Evolutionary conservation across 805 yeast genomes (phyloP), one percentile per base, ranked within the genome.

Genomic region (Candida tibetensis): DNA sequence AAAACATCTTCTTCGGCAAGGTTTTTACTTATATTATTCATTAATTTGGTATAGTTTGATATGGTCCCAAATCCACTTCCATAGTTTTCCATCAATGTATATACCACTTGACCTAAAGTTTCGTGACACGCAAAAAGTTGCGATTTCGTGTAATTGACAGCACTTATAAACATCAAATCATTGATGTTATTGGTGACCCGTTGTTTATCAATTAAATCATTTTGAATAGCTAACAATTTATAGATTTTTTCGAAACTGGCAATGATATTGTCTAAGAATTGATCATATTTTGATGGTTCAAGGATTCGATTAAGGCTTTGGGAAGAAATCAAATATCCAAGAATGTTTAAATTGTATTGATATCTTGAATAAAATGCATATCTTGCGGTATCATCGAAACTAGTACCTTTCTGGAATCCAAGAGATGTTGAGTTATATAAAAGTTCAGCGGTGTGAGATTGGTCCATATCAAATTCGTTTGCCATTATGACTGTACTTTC

Each of bases 81-180:
- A 28, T 67, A 64, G 27, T 64, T 64, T 2, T 66, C 63, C 5
- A 73, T 64, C 30, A 77, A 57, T 2, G 83, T 81, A 48, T 58
- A 76, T 5, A 83, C 63, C 1, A 86, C 66, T 55, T 81, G 85
- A 30, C 90, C 82, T 38, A 90, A 60, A 2, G 72, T 53, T 50
- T 87, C 95, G 56, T 89, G 93, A 49, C 82, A 81, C 34, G 67
- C 68, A 36, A 78, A 72, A 19, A 86, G 65, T 45, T 78, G 79
- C 39, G 76, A 77, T 45, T 88, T 76, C 52, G 84, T 75, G 49
- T 75, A 81, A 26, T 68, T 69, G 25, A 83, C 57, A 15, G 63
- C 53, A 42, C 52, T 55, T 25, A 66, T 58, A 32, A 66, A 65
- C 14, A 15, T 69, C 49, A 44, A 69, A 58, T 54, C 70, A 47